Conservation (phyloP, 345 rosid species). For the rapeseed (Brassica napus) region DNA sequence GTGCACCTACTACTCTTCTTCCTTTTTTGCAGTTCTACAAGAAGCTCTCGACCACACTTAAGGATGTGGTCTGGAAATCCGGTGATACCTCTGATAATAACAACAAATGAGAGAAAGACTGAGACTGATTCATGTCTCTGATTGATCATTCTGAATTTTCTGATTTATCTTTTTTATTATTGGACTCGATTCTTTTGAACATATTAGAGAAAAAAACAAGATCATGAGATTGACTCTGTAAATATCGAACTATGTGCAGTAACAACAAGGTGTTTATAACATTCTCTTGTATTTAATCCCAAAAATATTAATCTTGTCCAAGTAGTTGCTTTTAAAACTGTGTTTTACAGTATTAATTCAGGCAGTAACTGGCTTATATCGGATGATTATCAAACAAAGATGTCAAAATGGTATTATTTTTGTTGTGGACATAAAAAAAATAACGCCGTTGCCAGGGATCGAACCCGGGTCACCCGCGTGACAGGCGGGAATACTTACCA, state of each 20-base stretch:
- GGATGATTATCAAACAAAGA: neutral
- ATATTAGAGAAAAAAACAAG: neutral
- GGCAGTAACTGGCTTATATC: neutral
- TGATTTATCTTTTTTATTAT: neutral
- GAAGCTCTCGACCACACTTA: conserved; percentile 76
- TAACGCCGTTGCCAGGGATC: conserved; percentile 52
- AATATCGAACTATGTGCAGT: conserved; percentile 26
- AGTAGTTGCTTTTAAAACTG: neutral
- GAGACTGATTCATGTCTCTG: neutral
- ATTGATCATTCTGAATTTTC: conserved; percentile 3
- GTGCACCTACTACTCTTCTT: neutral
- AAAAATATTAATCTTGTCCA: neutral
- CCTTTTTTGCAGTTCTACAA: conserved; percentile 76
- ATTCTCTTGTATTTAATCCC: neutral
- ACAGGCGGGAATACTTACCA: conserved; percentile 94
- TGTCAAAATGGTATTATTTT: neutral
- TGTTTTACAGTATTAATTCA: neutral
- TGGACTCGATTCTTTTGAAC: conserved; percentile 29
- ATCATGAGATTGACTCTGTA: conserved; percentile 28
- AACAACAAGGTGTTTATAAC: neutral
- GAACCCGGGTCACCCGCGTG: conserved; percentile 99
- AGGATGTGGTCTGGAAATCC: conserved; percentile 93
- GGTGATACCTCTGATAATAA: conserved; percentile 71
- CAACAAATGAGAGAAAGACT: conserved; percentile 6
- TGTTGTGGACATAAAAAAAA: neutral